Conservation (phyloP, 305 asterid genomes). For the Petunia hybrid region DNA sequence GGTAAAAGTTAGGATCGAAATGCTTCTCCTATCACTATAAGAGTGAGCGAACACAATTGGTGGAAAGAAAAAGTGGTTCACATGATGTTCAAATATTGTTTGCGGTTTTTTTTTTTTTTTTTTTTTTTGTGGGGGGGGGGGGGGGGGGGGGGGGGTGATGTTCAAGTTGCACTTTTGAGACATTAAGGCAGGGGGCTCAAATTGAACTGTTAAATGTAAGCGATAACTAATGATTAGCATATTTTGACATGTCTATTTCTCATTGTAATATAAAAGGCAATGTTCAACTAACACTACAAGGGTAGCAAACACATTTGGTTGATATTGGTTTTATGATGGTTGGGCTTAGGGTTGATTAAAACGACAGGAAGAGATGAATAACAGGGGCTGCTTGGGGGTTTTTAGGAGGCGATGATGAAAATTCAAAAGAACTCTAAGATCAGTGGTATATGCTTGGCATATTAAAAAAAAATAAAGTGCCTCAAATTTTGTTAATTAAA, state of each 20-base stretch:
- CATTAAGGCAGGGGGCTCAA: background rate
- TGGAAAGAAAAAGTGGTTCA: background rate
- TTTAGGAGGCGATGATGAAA: conserved; percentile 2
- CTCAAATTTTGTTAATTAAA: background rate
- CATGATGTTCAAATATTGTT: background rate
- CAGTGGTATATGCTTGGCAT: background rate
- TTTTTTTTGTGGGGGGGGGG: no score
- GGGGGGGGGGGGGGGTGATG: no score
- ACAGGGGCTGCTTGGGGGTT: background rate
- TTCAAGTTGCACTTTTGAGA: no score
- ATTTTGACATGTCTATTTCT: background rate
- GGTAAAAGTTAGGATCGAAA: background rate
- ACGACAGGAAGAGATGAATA: conserved; percentile 2
- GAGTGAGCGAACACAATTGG: background rate
- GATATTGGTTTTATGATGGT: background rate
- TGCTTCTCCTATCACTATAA: background rate
- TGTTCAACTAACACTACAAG: conserved; percentile 7
- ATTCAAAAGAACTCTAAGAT: background rate
- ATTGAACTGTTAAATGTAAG: background rate
- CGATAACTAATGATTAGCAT: background rate
- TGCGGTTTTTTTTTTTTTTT: background rate
- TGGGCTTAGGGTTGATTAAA: conserved; percentile 16
- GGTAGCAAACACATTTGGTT: background rate
- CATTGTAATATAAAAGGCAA: conserved; percentile 12
- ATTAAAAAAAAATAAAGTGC: background rate